Conservation (phyloP, 176 grass and related monocot genomes). For the Aegilops tauschii region DNA sequence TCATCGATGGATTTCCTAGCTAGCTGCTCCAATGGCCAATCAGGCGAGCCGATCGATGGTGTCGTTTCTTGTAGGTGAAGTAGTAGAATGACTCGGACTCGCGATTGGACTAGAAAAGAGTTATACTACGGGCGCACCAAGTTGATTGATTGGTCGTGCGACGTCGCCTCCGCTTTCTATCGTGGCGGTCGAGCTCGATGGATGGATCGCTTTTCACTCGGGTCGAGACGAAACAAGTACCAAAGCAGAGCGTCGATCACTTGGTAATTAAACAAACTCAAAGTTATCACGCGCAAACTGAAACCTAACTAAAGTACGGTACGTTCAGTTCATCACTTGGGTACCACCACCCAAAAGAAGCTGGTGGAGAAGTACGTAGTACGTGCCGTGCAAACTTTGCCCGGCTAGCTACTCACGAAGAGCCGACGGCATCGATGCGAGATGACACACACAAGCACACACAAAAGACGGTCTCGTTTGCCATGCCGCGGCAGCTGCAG, state of each 20-base stretch:
- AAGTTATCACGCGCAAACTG: not conserved
- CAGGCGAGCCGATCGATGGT: not conserved
- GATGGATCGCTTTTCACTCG: not conserved
- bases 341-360: not conserved
- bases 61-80: not conserved
- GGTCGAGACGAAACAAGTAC: constrained; percentile 4
- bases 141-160: too few species aligned
- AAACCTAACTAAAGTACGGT: not conserved
- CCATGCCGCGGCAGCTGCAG: too few species aligned
- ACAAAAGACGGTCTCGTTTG: not conserved
- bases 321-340: not conserved
- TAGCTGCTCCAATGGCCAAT: not conserved
- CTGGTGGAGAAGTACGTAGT: not conserved
- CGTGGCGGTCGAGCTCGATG: not conserved
- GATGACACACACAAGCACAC: not conserved
- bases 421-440: not conserved
- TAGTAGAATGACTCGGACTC: not conserved
- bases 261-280: not conserved
- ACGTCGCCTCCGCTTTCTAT: not conserved
- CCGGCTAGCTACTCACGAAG: not conserved
- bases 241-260: not conserved
- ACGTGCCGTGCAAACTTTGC: not conserved
- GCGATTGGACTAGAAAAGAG: too few species aligned
- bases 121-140: too few species aligned
- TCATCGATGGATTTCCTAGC: too few species aligned